Evolutionary conservation across 306 rosid species (phyloP), one percentile per base, ranked within the genome.

Genomic region (Pyrus bretschneideri): DNA sequence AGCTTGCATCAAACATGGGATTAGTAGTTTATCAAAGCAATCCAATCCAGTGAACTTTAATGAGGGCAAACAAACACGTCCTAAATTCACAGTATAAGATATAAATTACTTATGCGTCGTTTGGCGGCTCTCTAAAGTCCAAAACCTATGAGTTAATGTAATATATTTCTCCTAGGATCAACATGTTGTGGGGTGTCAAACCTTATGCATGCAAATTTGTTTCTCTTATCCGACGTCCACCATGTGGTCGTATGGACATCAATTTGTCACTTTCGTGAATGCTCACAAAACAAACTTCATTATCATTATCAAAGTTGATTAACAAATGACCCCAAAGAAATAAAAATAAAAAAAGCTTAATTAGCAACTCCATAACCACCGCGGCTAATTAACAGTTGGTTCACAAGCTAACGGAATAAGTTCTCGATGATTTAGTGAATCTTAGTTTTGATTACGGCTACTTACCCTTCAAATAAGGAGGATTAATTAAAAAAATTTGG

Each of bases 141-240:
- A 49, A 74, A 38, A 54, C 51, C 80, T 59, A 60, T 49, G 54
- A 4, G 54, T 15, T 49, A 1, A 49, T 49, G 3, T 49, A 49
- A 49, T 49, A 44, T 61, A 42, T 52, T 51, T 19, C 60, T 70
- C 49, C 73, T 45, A 18, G 2, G 60, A 61, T 5, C 21, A 19
- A 58, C 80, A 78, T 42, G 85, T 73, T 42, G 85, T 73, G 76
- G 85, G 70, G 67, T 61, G 82, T 78, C 76, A 55, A 52, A 72
- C 67, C 74, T 60, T 44, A 9, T 3, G 31, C 18, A 62, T 46
- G 52, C 52, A 45, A 25, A 30, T 57, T 54, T 12, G 27, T 63
- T 57, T 71, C 62, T 8, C 55, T 72, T 29, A 38, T 40, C 49
- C 67, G 29, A 58, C 51, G 18, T 15, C 68, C 21, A 63, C 31